phyloP scores from a whole-genome alignment of 352 stramenopile genomes.

The Blastocystis sp. region DNA sequence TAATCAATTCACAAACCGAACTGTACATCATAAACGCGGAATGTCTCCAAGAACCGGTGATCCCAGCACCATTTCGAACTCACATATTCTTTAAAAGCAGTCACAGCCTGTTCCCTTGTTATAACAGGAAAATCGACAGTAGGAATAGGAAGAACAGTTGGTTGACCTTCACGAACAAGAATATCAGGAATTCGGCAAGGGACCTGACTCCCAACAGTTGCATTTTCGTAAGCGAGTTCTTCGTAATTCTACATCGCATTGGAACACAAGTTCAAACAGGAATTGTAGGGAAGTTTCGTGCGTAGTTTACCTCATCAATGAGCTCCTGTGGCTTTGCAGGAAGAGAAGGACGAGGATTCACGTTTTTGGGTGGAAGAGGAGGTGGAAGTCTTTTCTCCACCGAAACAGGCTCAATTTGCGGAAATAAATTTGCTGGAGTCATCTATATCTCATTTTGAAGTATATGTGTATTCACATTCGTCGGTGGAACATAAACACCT shows the following conservation, averaged over 20 bases:
- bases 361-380: slow-evolving; percentile 4
- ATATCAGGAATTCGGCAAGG: neutral
- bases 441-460: neutral
- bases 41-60: neutral
- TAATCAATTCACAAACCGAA: neutral
- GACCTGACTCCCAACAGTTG: neutral
- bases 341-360: neutral
- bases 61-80: slow-evolving; percentile 30
- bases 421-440: neutral
- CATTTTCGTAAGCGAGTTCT: neutral
- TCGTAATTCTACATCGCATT: slow-evolving; percentile 7
- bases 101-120: neutral
- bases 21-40: neutral
- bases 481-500: neutral
- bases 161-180: neutral
- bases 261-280: neutral
- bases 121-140: slow-evolving; percentile 8
- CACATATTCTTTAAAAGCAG: neutral
- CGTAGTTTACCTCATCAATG: neutral
- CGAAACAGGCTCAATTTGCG: neutral
- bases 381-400: neutral
- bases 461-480: neutral
- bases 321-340: slow-evolving; percentile 19
- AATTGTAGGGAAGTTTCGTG: neutral
- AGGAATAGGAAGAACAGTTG: neutral